These are phyloP conservation scores for Fusarium brachygibbosum DNA, from an alignment of 2,329 filamentous ascomycete species.

Conservation along the genomic window DNA sequence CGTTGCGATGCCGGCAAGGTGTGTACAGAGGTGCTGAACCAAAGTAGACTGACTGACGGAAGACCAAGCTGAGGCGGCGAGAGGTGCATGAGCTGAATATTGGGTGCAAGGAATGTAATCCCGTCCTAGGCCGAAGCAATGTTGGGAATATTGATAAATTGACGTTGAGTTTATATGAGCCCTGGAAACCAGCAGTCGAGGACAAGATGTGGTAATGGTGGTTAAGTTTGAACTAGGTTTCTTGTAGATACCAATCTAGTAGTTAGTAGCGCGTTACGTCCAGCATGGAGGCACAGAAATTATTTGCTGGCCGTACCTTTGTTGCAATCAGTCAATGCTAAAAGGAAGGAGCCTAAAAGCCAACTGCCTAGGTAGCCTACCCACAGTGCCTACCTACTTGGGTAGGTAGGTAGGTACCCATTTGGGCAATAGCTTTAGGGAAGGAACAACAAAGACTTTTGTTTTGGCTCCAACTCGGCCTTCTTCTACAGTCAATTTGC, in stretches of 20 bases:
- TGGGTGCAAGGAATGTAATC: not conserved
- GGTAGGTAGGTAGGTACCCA: not conserved
- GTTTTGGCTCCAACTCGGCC: not conserved
- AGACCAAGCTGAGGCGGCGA: constrained; percentile 8
- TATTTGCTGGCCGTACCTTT: too few species aligned
- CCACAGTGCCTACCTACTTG: not conserved
- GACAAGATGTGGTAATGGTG: not conserved
- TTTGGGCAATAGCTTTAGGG: not conserved
- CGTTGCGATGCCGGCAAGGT: not conserved
- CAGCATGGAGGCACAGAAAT: too few species aligned
- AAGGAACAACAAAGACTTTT: not conserved
- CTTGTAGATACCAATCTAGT: too few species aligned
- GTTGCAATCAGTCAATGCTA: not conserved
- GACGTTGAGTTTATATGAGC: not conserved
- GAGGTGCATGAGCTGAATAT: constrained; percentile 26
- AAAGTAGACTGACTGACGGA: not conserved
- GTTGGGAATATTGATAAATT: not conserved
- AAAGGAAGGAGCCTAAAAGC: not conserved
- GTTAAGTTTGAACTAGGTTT: not conserved
- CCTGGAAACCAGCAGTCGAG: not conserved
- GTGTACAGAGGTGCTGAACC: not conserved
- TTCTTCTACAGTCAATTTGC: not conserved
- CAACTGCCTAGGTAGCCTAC: not conserved
- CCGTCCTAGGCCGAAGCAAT: not conserved
- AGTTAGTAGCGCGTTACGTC: too few species aligned